Evolutionary conservation across 495 filamentous ascomycete genomes (phyloP).

Genomic region (Penicillium malachiteum): DNA sequence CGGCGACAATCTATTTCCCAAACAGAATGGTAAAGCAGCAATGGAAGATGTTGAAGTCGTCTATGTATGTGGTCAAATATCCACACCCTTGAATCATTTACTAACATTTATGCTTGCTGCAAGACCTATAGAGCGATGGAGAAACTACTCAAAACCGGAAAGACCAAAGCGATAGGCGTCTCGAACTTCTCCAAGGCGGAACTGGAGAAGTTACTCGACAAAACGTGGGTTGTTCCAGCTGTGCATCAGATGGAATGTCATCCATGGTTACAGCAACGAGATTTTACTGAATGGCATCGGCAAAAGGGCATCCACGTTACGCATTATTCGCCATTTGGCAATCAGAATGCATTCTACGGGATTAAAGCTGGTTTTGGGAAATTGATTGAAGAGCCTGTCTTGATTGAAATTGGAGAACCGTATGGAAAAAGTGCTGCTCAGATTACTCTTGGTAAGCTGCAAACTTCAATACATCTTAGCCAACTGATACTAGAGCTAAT

Average conservation of each 20-base stretch:
- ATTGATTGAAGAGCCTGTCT: slow-evolving; percentile 59
- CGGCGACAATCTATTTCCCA: slow-evolving; percentile 41
- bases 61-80: slow-evolving; percentile 38
- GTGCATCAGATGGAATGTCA: slow-evolving; percentile 66
- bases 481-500: slow-evolving; percentile 3
- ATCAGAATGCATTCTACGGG: slow-evolving; percentile 64
- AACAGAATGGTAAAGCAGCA: slow-evolving; percentile 42
- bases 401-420: slow-evolving; percentile 61
- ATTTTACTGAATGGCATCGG: slow-evolving; percentile 56
- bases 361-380: slow-evolving; percentile 47
- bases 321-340: slow-evolving; percentile 70
- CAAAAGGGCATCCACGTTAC: slow-evolving; percentile 59
- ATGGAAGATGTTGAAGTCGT: slow-evolving; percentile 47
- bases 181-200: slow-evolving; percentile 69
- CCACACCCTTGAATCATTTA: slow-evolving; percentile 1
- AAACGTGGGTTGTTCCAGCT: slow-evolving; percentile 58
- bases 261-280: slow-evolving; percentile 60
- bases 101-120: neutral
- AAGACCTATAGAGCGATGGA: slow-evolving; percentile 68
- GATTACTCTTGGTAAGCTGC: slow-evolving; percentile 55
- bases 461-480: neutral
- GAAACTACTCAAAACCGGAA: slow-evolving; percentile 52
- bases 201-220: slow-evolving; percentile 63
- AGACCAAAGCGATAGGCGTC: slow-evolving; percentile 66
- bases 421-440: slow-evolving; percentile 62